phyloP scores from a whole-genome alignment of 768 basidiomycete species.

The Xerocomus brunneocitrinus region DNA sequence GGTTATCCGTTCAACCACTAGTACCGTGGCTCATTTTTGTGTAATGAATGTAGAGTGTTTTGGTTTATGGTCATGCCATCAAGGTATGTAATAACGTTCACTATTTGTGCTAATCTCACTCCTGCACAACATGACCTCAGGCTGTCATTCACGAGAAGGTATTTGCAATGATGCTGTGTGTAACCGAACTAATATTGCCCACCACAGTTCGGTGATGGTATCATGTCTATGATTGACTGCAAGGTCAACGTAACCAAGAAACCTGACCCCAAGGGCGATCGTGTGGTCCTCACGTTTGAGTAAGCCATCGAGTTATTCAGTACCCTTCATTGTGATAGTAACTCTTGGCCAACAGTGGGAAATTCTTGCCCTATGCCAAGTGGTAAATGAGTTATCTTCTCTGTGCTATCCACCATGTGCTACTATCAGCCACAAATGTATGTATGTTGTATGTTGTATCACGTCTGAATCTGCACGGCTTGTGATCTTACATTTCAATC shows the following conservation, averaged over 20 bases:
- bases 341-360: conserved; percentile 46
- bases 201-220: conserved; percentile 74
- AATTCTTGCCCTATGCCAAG: conserved; percentile 69
- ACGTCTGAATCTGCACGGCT: too few relatives aligned
- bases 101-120: neutral
- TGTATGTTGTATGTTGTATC: neutral
- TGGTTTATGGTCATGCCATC: conserved; percentile 77
- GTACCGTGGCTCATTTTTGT: neutral
- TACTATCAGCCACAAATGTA: neutral
- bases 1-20: conserved; percentile 1
- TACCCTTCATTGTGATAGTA: neutral
- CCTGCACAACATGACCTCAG: conserved; percentile 25
- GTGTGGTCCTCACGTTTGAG: conserved; percentile 78
- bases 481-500: too few relatives aligned
- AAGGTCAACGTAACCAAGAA: conserved; percentile 64
- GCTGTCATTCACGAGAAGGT: conserved; percentile 79
- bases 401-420: neutral
- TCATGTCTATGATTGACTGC: conserved; percentile 89
- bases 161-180: neutral
- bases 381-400: conserved; percentile 41
- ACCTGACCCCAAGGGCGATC: conserved; percentile 73
- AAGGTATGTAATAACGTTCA: conserved; percentile 43
- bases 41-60: conserved; percentile 43
- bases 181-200: neutral
- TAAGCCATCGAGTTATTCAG: conserved; percentile 33